phyloP scores from a whole-genome alignment of 768 basidiomycete species.

The Peribolospora baueri region DNA sequence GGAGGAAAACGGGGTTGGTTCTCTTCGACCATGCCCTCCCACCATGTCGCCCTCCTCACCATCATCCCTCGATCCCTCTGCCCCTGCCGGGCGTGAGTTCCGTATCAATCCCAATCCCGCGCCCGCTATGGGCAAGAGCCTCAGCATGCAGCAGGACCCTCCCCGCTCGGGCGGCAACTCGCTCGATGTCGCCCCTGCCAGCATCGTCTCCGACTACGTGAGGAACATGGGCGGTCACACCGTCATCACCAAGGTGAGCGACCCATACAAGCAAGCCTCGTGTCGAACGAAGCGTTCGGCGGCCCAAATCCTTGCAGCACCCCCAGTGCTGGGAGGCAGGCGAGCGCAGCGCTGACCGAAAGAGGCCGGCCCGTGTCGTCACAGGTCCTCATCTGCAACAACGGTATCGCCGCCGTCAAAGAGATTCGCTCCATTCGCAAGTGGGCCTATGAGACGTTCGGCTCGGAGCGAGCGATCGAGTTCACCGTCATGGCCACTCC shows the following conservation, averaged over 20 bases:
- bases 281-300: neutral
- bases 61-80: neutral
- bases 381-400: constrained; percentile 94
- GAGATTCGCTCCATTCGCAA: constrained; percentile 96
- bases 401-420: constrained; percentile 97
- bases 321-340: neutral
- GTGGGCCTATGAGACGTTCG: constrained; percentile 99
- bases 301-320: neutral
- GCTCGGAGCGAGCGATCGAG: constrained; percentile 80
- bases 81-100: neutral
- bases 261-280: neutral
- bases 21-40: neutral
- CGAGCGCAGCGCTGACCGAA: neutral
- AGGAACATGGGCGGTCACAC: constrained; percentile 80
- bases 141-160: neutral
- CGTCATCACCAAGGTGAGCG: constrained; percentile 79
- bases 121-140: neutral
- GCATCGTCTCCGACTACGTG: constrained; percentile 72
- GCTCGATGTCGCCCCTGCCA: constrained; percentile 53
- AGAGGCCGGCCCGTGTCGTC: constrained; percentile 4
- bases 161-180: constrained; percentile 61
- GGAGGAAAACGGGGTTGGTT: too few species aligned
- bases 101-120: neutral
- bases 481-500: constrained; percentile 99
- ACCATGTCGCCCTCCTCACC: neutral